Base-by-base conservation (phyloP, 1,284 basidiomycete species). In the Microbotryum lychnidis-dioicae region DNA sequence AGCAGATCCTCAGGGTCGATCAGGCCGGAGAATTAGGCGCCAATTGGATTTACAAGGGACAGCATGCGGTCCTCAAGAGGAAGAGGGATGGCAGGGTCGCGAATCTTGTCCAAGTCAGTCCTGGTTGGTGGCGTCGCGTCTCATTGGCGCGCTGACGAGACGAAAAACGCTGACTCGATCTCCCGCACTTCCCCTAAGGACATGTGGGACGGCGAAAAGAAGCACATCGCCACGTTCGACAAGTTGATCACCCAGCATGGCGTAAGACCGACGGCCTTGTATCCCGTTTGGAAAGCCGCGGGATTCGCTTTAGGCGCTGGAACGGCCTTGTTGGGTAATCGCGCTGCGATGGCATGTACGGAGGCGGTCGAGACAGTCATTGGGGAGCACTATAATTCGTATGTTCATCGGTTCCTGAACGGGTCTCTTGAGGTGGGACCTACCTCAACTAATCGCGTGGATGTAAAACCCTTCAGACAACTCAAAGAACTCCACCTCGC, bases 311-410 rank as follows among this genome's bases (percentile, higher is more conserved):
- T 97, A 6, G 93, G 93, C 6, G 86, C 86, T 2, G 81, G 80
- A 0, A 96, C 93, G 0, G 93, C 91, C 1, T 75, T 94, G 21
- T 81, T 97, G 82, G 89, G 93, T 20, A 87, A 85, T 71, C 86
- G 97, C 69, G 91, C 91, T 8, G 92, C 93, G 1, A 97, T 97
- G 93, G 93, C 93, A 3, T 97, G 92, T 71, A 97, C 93, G 0
- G 93, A 97, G 75, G 93, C 93, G 0, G 92, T 97, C 6, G 93
- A 97, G 76, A 97, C 91, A 0, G 91, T 92, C 54, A 97, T 97
- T 60, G 93, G 93, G 31, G 93, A 97, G 75, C 93, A 97, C 74
- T 97, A 97, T 72, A 91, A 97, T 75, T 91, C 97, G 92, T 94
- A 74, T 75, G 89, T 12, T 45, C 7, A 29, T 29, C 27, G 27